Conservation (phyloP, 1,139 yeast genomes). For the Candida buenavistaensis region DNA sequence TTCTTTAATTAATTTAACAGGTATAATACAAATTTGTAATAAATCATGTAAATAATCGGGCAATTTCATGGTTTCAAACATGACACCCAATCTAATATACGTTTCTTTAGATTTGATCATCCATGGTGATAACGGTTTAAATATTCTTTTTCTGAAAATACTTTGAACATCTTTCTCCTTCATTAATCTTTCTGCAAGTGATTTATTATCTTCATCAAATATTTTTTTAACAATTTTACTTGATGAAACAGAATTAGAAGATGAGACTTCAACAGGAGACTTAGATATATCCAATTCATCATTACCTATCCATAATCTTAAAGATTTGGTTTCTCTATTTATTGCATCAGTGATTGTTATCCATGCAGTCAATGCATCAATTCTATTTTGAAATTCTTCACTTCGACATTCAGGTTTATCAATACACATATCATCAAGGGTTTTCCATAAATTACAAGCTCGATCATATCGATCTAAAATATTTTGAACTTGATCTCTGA, state of each 20-base stretch:
- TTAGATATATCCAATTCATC: constrained; percentile 65
- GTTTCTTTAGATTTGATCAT: constrained; percentile 77
- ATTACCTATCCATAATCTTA: constrained; percentile 77
- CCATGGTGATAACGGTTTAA: constrained; percentile 65
- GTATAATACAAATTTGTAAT: constrained; percentile 69
- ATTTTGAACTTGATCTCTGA: constrained; percentile 51
- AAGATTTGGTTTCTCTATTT: constrained; percentile 53
- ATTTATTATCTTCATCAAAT: constrained; percentile 57
- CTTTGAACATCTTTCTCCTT: constrained; percentile 82
- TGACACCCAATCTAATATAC: constrained; percentile 59
- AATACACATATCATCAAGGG: constrained; percentile 70
- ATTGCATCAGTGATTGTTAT: constrained; percentile 72
- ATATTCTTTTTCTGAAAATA: constrained; percentile 61
- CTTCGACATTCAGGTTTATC: constrained; percentile 76
- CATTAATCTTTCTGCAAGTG: constrained; percentile 82
- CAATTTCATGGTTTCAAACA: constrained; percentile 67
- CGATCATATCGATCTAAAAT: constrained; percentile 64
- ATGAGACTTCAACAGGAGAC: constrained; percentile 27
- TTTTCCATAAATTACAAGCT: constrained; percentile 80
- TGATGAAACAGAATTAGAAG: constrained; percentile 29
- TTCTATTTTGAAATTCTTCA: constrained; percentile 60
- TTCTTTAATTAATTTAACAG: constrained; percentile 79
- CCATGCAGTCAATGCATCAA: constrained; percentile 88
- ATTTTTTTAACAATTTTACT: constrained; percentile 36
- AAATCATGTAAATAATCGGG: constrained; percentile 75